Base-by-base conservation (phyloP, 495 filamentous ascomycete genomes). In the Neurospora intermedia region DNA sequence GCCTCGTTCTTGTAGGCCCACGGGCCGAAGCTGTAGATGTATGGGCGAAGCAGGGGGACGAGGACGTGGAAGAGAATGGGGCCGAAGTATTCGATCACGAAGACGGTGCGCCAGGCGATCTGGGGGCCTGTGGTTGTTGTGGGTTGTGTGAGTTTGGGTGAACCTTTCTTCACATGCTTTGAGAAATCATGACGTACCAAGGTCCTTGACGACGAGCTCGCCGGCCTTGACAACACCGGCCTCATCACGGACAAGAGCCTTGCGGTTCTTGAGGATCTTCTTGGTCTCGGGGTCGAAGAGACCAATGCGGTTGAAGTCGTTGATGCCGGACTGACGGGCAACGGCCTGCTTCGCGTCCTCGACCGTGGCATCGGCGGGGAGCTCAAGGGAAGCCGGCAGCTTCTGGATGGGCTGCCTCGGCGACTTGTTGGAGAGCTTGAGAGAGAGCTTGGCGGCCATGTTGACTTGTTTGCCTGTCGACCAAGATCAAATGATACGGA, bases 61-160 rank as follows among this genome's bases (percentile, higher is more conserved):
- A 91, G 85, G 39, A 89, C 78, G 90, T 83, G 94, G 84, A 98
- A 92, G 77, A 98, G 80, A 75, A 98, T 89, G n/a, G 96, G 96
- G 9, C 96, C 96, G 72, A 94, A 84, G 82, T 99, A 99, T 85
- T 99, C 96, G 81, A 97, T 89, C 73, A 97, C 82, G 84, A 94
- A 99, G 78, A 98, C 96, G 70, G 93, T 94, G 73, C 90, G 91
- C 96, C 96, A 99, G 69, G 88, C 89, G 73, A 98, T 92, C 82
- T 99, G 96, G 41, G 91, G 91, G 69, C 96, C 95, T 98, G 70
- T 46, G 70, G 4, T 59, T 42, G 54, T 62, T 7, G 54, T 39
- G 54, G 15, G 7, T 66, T 66, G 31, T 31, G 76, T 78, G 62
- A 78, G 75, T 27, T 69, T 23, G 16, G 13, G 27, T 2, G 23